Base-by-base conservation (phyloP, 495 filamentous ascomycete species). In the Lophiotrema nucula region DNA sequence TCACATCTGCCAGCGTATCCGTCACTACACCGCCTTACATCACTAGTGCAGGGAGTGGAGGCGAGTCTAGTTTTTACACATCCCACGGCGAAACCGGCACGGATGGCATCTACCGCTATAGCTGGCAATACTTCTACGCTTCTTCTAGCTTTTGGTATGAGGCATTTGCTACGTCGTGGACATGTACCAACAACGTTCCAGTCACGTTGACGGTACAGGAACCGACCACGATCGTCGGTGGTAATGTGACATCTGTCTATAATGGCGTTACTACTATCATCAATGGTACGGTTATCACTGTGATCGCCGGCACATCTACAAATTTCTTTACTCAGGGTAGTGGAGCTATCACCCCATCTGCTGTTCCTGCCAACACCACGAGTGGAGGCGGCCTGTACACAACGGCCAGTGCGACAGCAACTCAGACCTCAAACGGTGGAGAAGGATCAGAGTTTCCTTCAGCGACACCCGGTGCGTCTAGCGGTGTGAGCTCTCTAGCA, bases 181-280 rank as follows among this genome's bases (percentile, higher is more conserved):
- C 39, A 2, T 62, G 52, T 33, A 55, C 42, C 16, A 23, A 15
- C 5, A 6, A 21, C 38, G 16, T 52, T 11, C 45, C 39, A 12
- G n/a, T n/a, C n/a, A n/a, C n/a, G n/a, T n/a, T n/a, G n/a, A n/a
- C n/a, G n/a, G n/a, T n/a, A n/a, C n/a, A n/a, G n/a, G n/a, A n/a
- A n/a, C n/a, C n/a, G n/a, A n/a, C n/a, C n/a, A n/a, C n/a, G n/a
- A n/a, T n/a, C n/a, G n/a, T n/a, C n/a, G n/a, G n/a, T n/a, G n/a
- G n/a, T n/a, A n/a, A n/a, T n/a, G n/a, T n/a, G n/a, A n/a, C n/a
- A n/a, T n/a, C n/a, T n/a, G n/a, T n/a, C n/a, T n/a, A n/a, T n/a
- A n/a, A n/a, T n/a, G n/a, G n/a, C n/a, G n/a, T 25, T 48, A 62
- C 58, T 4, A 56, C 51, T 16, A 62, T 62, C 26, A 38, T 50